Evolutionary conservation across 2,329 filamentous ascomycete species (phyloP), one percentile per base, ranked within the genome.

Genomic region (Exophiala viscosa): DNA sequence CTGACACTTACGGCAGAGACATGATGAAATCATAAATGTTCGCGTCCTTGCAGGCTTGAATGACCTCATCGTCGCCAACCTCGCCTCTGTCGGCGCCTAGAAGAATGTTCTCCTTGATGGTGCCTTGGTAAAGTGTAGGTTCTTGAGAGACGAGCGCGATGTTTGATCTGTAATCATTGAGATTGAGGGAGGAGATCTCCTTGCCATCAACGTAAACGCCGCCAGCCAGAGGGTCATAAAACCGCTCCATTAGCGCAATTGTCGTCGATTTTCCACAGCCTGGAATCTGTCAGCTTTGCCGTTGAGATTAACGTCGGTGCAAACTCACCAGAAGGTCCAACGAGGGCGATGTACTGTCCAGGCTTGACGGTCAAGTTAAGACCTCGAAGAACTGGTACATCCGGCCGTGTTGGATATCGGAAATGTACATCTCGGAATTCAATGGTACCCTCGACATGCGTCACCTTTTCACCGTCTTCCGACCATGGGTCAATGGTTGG

Each of bases 261-360:
- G 91, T 95, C 0, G 93, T 97, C 45, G 85, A 90, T 75, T 99
- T 97, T 52, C 93, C 93, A 65, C 91, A 96, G 2, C 93, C 92
- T 46, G 40, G 28, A 5, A 6, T 6, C 28, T 23, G 18, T 42
- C 14, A 42, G 40, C 20, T 28, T n/a, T 23, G 20, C 3, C 9
- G 3, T 8, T 8, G n/a, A 42, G 9, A 23, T 23, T 10, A 17
- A 5, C 18, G 11, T 14, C 8, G 3, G 9, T 23, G 13, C 2
- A 5, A 28, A 28, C 48, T 41, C 28, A 50, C 48, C 54, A 41
- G 87, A 93, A 0, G 92, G 87, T n/a, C 93, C 93, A 7, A 97
- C 93, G 2, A 97, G 80, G 0, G 92, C 93, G 69, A 76, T 64
- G 57, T 75, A 75, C 57, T 76, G 72, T 10, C 73, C 73, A 18